Conservation (phyloP, 805 yeast species). For the Spathaspora passalidarum region DNA sequence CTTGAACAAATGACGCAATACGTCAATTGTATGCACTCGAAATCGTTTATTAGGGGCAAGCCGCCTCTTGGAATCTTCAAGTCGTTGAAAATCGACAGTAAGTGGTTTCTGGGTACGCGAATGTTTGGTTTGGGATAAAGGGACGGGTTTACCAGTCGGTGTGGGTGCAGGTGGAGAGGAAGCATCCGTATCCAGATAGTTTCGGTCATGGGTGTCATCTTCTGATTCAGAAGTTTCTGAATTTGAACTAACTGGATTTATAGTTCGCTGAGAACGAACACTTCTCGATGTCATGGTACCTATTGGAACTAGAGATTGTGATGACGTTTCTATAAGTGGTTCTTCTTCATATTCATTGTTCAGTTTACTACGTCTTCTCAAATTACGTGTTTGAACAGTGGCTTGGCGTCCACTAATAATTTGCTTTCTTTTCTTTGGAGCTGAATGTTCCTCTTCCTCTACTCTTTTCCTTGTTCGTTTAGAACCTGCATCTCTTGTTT, state of each 20-base stretch:
- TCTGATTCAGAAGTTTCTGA: not conserved
- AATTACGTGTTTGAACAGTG: not conserved
- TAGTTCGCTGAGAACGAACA: not conserved
- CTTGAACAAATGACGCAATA: conserved; percentile 29
- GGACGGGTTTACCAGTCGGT: conserved; percentile 8
- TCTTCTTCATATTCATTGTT: not conserved
- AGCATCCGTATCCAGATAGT: not conserved
- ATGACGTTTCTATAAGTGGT: not conserved
- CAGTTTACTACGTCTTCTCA: not conserved
- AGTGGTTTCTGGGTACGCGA: conserved; percentile 28
- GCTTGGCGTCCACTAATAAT: not conserved
- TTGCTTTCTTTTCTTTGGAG: not conserved
- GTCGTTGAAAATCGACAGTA: conserved; percentile 26
- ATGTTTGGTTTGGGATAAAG: conserved; percentile 16
- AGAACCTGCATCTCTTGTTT: too few relatives aligned
- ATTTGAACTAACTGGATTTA: not conserved
- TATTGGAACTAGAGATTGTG: not conserved
- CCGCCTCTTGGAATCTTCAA: conserved; percentile 17
- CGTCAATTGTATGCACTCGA: conserved; percentile 29
- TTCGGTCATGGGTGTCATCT: not conserved
- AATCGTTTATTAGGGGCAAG: conserved; percentile 22
- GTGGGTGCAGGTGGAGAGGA: conserved; percentile 1
- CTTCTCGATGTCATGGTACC: too few relatives aligned
- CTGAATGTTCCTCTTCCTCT: not conserved
- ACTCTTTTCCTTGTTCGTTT: too few relatives aligned